phyloP scores from a whole-genome alignment of 2,329 filamentous ascomycete species.

The Colletotrichum tabaci region DNA sequence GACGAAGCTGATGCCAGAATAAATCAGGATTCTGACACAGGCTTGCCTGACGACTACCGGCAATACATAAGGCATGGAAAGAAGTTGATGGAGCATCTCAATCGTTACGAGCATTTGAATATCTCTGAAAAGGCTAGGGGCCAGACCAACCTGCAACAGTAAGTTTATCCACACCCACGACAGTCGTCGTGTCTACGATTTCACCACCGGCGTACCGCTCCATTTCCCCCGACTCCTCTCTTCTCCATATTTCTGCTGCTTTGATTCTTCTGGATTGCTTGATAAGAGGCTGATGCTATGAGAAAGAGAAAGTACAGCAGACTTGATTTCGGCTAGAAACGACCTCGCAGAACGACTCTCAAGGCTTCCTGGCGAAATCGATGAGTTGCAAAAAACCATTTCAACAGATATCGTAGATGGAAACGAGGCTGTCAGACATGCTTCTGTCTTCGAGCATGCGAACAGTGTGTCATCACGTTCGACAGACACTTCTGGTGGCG shows the following conservation, averaged over 20 bases:
- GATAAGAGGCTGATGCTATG: not conserved
- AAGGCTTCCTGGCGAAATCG: conserved; percentile 59
- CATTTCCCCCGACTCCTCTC: not conserved
- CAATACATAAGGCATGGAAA: conserved; percentile 67
- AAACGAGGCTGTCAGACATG: conserved; percentile 51
- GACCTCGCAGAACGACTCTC: conserved; percentile 55
- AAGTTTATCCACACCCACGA: not conserved
- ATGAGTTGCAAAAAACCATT: conserved; percentile 58
- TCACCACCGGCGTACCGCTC: not conserved
- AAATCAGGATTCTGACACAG: conserved; percentile 54
- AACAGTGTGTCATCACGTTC: conserved; percentile 64
- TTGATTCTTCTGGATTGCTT: not conserved
- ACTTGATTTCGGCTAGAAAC: conserved; percentile 49
- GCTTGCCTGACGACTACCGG: conserved; percentile 66
- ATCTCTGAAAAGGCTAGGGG: not conserved
- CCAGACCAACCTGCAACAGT: not conserved
- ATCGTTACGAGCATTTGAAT: conserved; percentile 52
- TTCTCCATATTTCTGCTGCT: not conserved
- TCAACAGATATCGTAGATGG: conserved; percentile 56
- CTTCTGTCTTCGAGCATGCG: conserved; percentile 66
- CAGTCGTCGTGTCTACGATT: not conserved
- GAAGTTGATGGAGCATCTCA: conserved; percentile 60
- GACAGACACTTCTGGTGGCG: conserved; percentile 50
- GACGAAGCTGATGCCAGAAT: conserved; percentile 62
- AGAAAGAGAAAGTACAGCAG: conserved; percentile 47